These are phyloP conservation scores for Scheffersomyces cryptocercus DNA, from an alignment of 1,139 yeast species.

Conservation along the genomic window DNA sequence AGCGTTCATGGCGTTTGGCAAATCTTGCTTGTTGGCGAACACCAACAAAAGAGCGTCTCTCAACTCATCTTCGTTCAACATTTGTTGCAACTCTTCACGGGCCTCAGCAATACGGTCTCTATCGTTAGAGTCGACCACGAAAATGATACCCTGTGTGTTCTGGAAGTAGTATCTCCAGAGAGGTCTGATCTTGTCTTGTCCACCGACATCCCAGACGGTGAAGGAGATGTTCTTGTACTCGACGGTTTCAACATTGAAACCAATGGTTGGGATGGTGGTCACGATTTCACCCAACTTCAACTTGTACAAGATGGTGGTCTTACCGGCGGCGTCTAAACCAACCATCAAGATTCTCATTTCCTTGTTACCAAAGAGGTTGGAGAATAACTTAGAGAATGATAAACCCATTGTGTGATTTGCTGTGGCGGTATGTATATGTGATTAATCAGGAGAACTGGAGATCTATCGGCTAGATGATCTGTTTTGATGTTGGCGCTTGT, in stretches of 20 bases:
- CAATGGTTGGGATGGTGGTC: conserved; percentile 91
- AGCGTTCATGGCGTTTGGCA: conserved; percentile 90
- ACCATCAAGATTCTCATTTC: conserved; percentile 94
- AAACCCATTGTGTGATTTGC: conserved; percentile 61
- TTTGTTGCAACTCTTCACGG: conserved; percentile 89
- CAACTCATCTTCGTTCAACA: conserved; percentile 91
- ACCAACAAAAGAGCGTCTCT: conserved; percentile 88
- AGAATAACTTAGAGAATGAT: conserved; percentile 82
- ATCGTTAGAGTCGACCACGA: conserved; percentile 91
- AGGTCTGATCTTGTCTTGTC: conserved; percentile 94
- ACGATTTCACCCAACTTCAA: conserved; percentile 90
- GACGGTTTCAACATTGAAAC: conserved; percentile 92
- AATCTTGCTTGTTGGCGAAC: conserved; percentile 91
- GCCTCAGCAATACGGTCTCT: conserved; percentile 94
- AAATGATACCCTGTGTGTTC: conserved; percentile 91
- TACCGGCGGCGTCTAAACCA: conserved; percentile 92
- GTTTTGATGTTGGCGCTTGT: too few relatives aligned
- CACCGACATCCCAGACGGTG: conserved; percentile 98
- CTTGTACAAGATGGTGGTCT: conserved; percentile 87
- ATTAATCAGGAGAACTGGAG: too few relatives aligned
- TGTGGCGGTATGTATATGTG: too few relatives aligned
- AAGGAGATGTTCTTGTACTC: conserved; percentile 93
- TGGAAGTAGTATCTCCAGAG: conserved; percentile 96
- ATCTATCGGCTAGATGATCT: too few relatives aligned
- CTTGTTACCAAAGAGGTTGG: conserved; percentile 80